Conservation (phyloP, 129 eudicot genomes). For the Chrysanthemum makinoi region DNA sequence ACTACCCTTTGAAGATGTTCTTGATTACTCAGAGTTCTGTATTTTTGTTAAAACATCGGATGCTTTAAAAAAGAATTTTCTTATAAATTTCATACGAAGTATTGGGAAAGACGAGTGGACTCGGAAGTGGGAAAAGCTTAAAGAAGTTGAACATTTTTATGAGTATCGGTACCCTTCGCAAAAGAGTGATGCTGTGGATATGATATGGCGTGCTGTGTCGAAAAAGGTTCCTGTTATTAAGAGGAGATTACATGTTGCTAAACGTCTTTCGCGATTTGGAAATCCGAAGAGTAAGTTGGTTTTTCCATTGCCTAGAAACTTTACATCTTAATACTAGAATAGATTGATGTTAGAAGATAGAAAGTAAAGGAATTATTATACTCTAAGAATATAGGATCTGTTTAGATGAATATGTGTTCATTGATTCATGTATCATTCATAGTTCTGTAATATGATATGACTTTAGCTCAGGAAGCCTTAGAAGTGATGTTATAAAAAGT, state of each 20-base stretch:
- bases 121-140: slow-evolving; percentile 63
- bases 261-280: slow-evolving; percentile 41
- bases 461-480: slow-evolving; percentile 7
- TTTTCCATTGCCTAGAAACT: slow-evolving; percentile 57
- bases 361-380: slow-evolving; percentile 13
- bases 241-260: slow-evolving; percentile 44
- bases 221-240: slow-evolving; percentile 68
- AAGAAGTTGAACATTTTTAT: slow-evolving; percentile 63
- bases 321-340: slow-evolving; percentile 29
- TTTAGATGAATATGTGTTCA: slow-evolving; percentile 25
- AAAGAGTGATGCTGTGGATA: slow-evolving; percentile 77
- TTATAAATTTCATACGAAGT: slow-evolving; percentile 54
- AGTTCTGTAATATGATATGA: slow-evolving; percentile 28
- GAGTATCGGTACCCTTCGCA: slow-evolving; percentile 74
- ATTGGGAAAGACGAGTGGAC: slow-evolving; percentile 79
- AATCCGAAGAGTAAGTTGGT: slow-evolving; percentile 13
- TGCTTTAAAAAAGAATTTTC: slow-evolving; percentile 55
- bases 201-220: slow-evolving; percentile 79
- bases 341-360: slow-evolving; percentile 28
- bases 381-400: slow-evolving; percentile 15
- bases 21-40: slow-evolving; percentile 82
- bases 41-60: slow-evolving; percentile 68
- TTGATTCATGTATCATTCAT: slow-evolving; percentile 17
- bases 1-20: slow-evolving; percentile 81
- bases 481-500: not conserved